Conservation (phyloP, 805 yeast genomes). For the Komagataella ulmi region DNA sequence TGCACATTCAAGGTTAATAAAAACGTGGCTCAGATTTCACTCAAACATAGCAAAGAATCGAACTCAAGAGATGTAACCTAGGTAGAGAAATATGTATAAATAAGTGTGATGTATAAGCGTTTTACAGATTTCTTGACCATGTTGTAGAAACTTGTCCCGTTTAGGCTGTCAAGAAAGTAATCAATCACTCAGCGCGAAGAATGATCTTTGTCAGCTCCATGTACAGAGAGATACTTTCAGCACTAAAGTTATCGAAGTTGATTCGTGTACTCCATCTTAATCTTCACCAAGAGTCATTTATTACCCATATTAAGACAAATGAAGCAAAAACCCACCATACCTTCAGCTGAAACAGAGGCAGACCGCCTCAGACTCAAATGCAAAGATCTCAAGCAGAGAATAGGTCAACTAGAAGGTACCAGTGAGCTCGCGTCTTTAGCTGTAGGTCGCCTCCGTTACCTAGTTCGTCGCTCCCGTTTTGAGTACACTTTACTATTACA, state of each 20-base stretch:
- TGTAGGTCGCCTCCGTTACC: constrained; percentile 60
- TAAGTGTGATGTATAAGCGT: no score
- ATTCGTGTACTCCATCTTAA: background rate
- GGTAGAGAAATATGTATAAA: no score
- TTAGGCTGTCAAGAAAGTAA: no score
- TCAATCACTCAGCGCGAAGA: no score
- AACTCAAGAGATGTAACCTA: no score
- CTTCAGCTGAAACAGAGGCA: constrained; percentile 9
- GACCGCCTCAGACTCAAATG: constrained; percentile 48
- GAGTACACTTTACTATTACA: constrained; percentile 78
- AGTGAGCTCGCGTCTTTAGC: constrained; percentile 70
- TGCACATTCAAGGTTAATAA: no score
- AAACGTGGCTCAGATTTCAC: no score
- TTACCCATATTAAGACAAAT: background rate
- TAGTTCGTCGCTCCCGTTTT: constrained; percentile 65
- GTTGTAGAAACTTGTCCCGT: no score
- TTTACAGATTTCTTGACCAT: no score
- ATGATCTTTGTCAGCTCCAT: no score
- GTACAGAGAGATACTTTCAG: no score
- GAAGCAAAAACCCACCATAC: background rate
- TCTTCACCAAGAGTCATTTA: background rate
- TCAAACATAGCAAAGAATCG: no score
- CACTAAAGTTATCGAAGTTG: background rate
- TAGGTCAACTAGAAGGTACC: constrained; percentile 59
- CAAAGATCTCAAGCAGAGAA: constrained; percentile 53